A percentile compares a stretch with the other conserved stretches of the same genome.
Conservation (phyloP, 768 basidiomycete species). For the Coprinopsis sp. region DNA sequence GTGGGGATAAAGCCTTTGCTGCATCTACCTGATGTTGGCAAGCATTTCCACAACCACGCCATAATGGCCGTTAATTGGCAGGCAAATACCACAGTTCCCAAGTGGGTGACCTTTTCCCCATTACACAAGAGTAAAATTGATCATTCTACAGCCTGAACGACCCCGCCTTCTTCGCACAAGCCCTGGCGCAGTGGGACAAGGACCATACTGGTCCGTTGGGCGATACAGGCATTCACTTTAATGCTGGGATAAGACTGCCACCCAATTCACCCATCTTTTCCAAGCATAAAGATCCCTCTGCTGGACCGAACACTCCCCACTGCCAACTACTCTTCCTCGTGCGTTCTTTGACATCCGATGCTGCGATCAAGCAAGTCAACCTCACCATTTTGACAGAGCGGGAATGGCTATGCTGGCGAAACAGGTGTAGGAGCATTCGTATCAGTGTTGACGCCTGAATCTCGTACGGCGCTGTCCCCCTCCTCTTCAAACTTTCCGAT, state of each 20-base stretch:
- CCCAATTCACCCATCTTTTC: constrained; percentile 18
- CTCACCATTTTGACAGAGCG: neutral
- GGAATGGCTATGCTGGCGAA: neutral
- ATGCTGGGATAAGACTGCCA: constrained; percentile 21
- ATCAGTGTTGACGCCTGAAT: too few relatives aligned
- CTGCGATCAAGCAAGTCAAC: neutral
- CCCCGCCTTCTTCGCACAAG: constrained; percentile 7
- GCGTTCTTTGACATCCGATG: neutral
- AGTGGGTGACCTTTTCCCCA: constrained; percentile 4
- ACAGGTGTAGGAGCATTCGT: too few relatives aligned
- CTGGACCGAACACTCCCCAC: constrained; percentile 5
- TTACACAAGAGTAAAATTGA: constrained; percentile 12
- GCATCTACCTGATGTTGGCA: constrained; percentile 24
- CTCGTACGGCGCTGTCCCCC: neutral
- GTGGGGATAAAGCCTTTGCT: constrained; percentile 22
- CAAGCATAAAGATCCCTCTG: constrained; percentile 14
- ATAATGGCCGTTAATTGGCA: constrained; percentile 17
- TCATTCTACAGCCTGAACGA: constrained; percentile 2
- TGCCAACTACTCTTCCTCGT: constrained; percentile 3
- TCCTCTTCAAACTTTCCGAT: neutral
- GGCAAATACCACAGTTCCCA: constrained; percentile 21
- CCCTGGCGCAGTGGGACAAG: constrained; percentile 13
- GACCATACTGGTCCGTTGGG: constrained; percentile 19
- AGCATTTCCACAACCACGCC: constrained; percentile 27
- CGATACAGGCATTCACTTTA: constrained; percentile 15